Evolutionary conservation across 2,329 filamentous ascomycete genomes (phyloP).

Genomic region (Clonostachys rhizophaga): DNA sequence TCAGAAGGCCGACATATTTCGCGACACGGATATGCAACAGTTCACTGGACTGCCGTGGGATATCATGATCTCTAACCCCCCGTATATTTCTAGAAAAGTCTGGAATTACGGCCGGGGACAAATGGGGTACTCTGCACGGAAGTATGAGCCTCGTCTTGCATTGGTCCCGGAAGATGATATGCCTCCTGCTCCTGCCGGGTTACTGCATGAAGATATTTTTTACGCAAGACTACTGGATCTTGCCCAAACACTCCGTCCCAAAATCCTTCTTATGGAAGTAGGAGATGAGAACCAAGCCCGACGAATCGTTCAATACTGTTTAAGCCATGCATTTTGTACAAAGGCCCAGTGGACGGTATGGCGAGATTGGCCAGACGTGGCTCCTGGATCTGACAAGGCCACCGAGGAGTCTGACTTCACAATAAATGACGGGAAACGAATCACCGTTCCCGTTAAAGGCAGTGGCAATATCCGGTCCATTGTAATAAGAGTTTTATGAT

Average conservation of each 20-base stretch:
- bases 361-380: constrained; percentile 59
- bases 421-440: constrained; percentile 8
- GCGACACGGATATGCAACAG: constrained; percentile 24
- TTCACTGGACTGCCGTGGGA: constrained; percentile 36
- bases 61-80: constrained; percentile 82
- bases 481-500: constrained; percentile 13
- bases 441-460: constrained; percentile 28
- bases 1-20: constrained; percentile 42
- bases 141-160: constrained; percentile 76
- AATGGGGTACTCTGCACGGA: constrained; percentile 69
- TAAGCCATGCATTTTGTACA: constrained; percentile 15
- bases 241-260: constrained; percentile 41
- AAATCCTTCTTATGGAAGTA: constrained; percentile 64
- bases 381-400: constrained; percentile 8
- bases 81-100: constrained; percentile 68
- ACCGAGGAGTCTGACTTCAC: constrained; percentile 9
- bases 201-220: constrained; percentile 50
- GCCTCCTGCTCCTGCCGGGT: constrained; percentile 16
- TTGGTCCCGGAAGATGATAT: constrained; percentile 52
- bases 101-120: constrained; percentile 31
- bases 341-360: constrained; percentile 57
- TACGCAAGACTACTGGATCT: constrained; percentile 62
- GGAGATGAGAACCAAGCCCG: constrained; percentile 64
- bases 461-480: constrained; percentile 43
- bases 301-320: constrained; percentile 51